Evolutionary conservation across 2,329 filamentous ascomycete species (phyloP).

Genomic region (Sporothrix mexicana): DNA sequence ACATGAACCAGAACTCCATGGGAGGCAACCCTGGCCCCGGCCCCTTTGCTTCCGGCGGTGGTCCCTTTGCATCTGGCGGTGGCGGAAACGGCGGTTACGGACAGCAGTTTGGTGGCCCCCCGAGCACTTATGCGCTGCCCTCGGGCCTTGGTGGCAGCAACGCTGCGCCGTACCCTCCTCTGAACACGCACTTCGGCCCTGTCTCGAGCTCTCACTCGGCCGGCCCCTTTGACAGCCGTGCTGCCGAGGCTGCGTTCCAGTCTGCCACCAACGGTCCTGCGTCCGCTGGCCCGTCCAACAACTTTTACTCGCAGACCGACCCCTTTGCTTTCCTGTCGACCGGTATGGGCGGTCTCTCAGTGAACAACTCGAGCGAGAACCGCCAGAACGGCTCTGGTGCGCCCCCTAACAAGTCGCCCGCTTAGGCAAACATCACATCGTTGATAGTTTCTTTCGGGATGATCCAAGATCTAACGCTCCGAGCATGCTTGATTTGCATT

Average conservation of each 20-base stretch:
- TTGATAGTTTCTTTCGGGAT: too few species aligned
- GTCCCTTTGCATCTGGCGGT: conserved; percentile 64
- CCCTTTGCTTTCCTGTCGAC: conserved; percentile 81
- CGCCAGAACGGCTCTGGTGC: conserved; percentile 67
- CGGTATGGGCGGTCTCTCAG: conserved; percentile 73
- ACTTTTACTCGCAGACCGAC: conserved; percentile 69
- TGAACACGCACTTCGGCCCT: conserved; percentile 81
- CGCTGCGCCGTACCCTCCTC: conserved; percentile 77
- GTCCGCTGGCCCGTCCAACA: conserved; percentile 76
- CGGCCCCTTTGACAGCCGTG: conserved; percentile 89
- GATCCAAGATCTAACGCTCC: conserved; percentile 32
- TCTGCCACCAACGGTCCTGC: conserved; percentile 82
- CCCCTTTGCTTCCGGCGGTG: conserved; percentile 72
- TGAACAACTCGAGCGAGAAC: conserved; percentile 65
- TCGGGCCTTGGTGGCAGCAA: conserved; percentile 81
- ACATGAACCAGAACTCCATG: conserved; percentile 89
- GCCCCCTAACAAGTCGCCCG: conserved; percentile 65
- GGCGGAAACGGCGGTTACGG: conserved; percentile 65
- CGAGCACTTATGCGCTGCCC: conserved; percentile 87
- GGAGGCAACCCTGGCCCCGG: conserved; percentile 75
- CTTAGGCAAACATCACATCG: conserved; percentile 43
- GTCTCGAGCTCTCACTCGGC: conserved; percentile 80
- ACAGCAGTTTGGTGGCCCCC: conserved; percentile 86
- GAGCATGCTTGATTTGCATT: conserved; percentile 35
- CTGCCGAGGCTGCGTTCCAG: conserved; percentile 92